phyloP scores from a whole-genome alignment of 768 basidiomycete genomes.

The Phlebiopsis gigantea region DNA sequence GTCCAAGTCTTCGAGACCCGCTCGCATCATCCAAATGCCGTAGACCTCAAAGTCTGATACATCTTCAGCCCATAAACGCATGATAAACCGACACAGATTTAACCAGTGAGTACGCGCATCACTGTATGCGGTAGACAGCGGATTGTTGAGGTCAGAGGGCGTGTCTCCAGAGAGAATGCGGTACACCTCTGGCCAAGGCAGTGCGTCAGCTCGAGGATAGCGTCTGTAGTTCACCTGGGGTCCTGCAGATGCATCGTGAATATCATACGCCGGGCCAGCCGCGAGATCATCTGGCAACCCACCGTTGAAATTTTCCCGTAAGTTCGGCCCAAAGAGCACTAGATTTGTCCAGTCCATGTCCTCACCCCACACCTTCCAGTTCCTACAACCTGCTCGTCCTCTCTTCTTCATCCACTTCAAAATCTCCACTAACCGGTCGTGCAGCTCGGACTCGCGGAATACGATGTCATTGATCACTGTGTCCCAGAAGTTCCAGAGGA shows the following conservation, averaged over 20 bases:
- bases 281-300: neutral
- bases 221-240: neutral
- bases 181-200: neutral
- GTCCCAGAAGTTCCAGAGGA: constrained; percentile 12
- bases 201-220: neutral
- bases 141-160: neutral
- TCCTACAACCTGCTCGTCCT: constrained; percentile 2
- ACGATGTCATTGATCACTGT: neutral
- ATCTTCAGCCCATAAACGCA: constrained; percentile 9
- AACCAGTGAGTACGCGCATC: constrained; percentile 8
- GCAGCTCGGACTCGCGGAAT: neutral
- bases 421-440: constrained; percentile 4
- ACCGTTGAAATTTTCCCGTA: constrained; percentile 11
- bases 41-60: constrained; percentile 4
- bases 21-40: constrained; percentile 12
- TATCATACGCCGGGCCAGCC: neutral
- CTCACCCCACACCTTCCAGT: constrained; percentile 5
- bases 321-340: constrained; percentile 1
- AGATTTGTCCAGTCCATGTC: constrained; percentile 1
- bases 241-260: neutral
- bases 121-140: neutral
- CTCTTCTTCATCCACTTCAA: constrained; percentile 1
- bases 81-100: constrained; percentile 9
- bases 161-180: constrained; percentile 1
- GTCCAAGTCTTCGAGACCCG: constrained; percentile 9